phyloP scores from a whole-genome alignment of 2,329 filamentous ascomycete genomes.

The Achaetomium macrosporum region DNA sequence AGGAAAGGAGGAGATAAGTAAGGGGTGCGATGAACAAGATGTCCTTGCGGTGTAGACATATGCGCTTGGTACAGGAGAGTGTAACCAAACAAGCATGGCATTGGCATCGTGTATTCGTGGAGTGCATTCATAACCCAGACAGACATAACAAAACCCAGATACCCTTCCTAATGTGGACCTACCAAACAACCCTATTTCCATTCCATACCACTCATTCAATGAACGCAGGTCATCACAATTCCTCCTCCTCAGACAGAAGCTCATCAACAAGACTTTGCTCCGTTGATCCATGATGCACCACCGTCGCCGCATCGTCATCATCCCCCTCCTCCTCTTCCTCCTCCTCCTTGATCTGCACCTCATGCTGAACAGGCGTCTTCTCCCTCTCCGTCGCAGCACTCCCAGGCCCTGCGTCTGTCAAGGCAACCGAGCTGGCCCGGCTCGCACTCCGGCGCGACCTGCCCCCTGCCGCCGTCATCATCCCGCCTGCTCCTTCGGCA shows the following conservation, averaged over 20 bases:
- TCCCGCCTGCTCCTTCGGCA: constrained; percentile 24
- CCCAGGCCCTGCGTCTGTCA: constrained; percentile 9
- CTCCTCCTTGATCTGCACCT: constrained; percentile 45
- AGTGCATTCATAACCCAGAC: background rate
- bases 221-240: constrained; percentile 21
- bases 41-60: background rate
- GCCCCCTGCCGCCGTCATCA: constrained; percentile 12
- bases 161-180: background rate
- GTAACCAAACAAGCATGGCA: background rate
- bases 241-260: constrained; percentile 37
- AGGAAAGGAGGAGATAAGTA: background rate
- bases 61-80: no score
- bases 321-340: constrained; percentile 32
- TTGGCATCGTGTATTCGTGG: background rate
- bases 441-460: constrained; percentile 34
- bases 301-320: constrained; percentile 15
- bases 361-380: constrained; percentile 34
- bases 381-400: constrained; percentile 29
- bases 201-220: constrained; percentile 19
- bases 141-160: constrained; percentile 1
- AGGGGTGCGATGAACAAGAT: background rate
- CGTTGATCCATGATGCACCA: constrained; percentile 19
- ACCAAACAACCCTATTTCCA: background rate
- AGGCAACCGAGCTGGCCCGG: constrained; percentile 39
- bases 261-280: constrained; percentile 36